Conservation (phyloP, 2,329 filamentous ascomycete genomes). For the Arthrobotrys musiformis region DNA sequence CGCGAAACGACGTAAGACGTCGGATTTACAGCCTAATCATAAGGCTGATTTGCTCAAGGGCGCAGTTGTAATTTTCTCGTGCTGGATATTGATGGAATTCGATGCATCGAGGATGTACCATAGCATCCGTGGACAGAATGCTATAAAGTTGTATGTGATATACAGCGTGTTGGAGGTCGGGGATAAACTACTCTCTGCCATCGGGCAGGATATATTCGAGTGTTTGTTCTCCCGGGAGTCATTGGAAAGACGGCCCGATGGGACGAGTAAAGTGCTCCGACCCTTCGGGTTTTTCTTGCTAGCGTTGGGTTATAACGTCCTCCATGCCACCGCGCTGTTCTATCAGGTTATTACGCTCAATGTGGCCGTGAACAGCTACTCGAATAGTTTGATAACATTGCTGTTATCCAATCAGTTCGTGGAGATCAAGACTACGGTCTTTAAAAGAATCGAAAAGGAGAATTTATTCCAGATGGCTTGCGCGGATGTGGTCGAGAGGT, state of each 20-base stretch:
- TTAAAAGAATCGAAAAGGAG: constrained; percentile 98
- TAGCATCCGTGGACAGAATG: constrained; percentile 92
- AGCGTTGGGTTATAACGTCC: constrained; percentile 84
- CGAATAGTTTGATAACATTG: constrained; percentile 90
- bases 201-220: constrained; percentile 95
- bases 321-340: constrained; percentile 88
- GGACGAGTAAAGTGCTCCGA: constrained; percentile 87
- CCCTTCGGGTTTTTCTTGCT: constrained; percentile 92
- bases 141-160: constrained; percentile 98
- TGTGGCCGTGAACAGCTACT: constrained; percentile 98
- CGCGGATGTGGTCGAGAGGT: constrained; percentile 94
- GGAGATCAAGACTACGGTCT: constrained; percentile 97
- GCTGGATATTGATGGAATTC: constrained; percentile 83
- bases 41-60: constrained; percentile 96
- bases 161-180: constrained; percentile 96
- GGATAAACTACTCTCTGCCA: constrained; percentile 86
- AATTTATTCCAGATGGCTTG: constrained; percentile 97
- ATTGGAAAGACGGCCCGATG: constrained; percentile 84
- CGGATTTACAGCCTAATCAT: constrained; percentile 83
- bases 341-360: constrained; percentile 98
- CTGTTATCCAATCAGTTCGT: constrained; percentile 98
- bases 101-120: constrained; percentile 99
- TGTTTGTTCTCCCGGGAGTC: constrained; percentile 95
- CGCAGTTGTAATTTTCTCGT: constrained; percentile 85
- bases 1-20: constrained; percentile 68